phyloP scores from a whole-genome alignment of 139 green algal genomes.

The Chlorella sp. region DNA sequence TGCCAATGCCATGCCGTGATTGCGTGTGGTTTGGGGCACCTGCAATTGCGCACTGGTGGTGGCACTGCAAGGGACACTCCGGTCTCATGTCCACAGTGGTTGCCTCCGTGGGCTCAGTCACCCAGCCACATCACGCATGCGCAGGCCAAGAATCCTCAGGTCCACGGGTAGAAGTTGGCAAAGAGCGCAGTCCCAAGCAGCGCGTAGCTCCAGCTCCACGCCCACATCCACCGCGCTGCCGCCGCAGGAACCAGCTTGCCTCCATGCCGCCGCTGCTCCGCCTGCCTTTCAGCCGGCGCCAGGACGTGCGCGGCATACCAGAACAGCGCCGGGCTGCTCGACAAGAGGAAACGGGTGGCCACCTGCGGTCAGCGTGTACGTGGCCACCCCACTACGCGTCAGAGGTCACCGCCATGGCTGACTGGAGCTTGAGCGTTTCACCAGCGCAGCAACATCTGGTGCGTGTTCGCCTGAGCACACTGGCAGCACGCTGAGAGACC shows the following conservation, averaged over 20 bases:
- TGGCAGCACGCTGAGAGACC: neutral
- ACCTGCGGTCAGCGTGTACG: slow-evolving; percentile 29
- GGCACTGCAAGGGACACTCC: too few relatives aligned
- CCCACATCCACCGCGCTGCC: slow-evolving; percentile 34
- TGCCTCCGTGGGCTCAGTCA: too few relatives aligned
- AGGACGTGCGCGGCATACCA: slow-evolving; percentile 62
- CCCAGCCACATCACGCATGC: too few relatives aligned
- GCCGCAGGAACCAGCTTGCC: neutral
- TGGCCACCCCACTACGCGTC: neutral
- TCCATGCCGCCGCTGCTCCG: neutral
- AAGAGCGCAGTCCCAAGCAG: slow-evolving; percentile 59
- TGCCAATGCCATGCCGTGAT: too few relatives aligned
- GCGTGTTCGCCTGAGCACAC: neutral
- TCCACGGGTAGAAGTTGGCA: slow-evolving; percentile 77
- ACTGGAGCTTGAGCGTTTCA: neutral
- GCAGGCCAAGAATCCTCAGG: too few relatives aligned
- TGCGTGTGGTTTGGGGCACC: too few relatives aligned
- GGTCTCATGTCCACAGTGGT: too few relatives aligned
- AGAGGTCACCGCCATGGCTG: neutral
- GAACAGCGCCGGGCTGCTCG: slow-evolving; percentile 60
- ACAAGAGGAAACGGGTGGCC: slow-evolving; percentile 72
- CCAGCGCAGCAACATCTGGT: neutral
- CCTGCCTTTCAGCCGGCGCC: neutral
- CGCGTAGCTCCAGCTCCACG: slow-evolving; percentile 52
- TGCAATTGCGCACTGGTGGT: too few relatives aligned